A percentile compares a stretch with the other conserved stretches of the same genome.
These are phyloP conservation scores for Leptosphaerulina australis DNA, from an alignment of 2,329 filamentous ascomycete genomes.

Conservation along the genomic window DNA sequence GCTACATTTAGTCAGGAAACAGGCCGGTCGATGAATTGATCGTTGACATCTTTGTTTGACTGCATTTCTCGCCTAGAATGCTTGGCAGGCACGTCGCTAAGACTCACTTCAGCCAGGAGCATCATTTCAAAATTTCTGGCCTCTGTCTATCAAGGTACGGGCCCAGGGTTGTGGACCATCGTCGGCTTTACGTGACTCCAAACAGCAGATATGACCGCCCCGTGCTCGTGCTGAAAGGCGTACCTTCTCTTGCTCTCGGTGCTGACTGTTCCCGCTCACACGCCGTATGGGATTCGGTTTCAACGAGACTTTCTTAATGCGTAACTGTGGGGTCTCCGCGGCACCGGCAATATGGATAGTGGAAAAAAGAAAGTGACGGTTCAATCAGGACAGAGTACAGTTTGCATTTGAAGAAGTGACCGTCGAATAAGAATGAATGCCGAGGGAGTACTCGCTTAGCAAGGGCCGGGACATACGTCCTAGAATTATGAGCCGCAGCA, in stretches of 20 bases:
- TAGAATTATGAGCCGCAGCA: neutral
- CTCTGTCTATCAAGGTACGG: neutral
- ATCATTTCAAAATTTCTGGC: constrained; percentile 8
- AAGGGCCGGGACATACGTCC: neutral
- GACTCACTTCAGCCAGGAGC: neutral
- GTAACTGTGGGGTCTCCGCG: neutral
- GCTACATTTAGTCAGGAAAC: too few species aligned
- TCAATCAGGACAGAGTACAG: constrained; percentile 9
- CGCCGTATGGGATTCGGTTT: neutral
- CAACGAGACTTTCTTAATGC: constrained; percentile 1
- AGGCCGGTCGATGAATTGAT: too few species aligned
- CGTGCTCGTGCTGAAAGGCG: constrained; percentile 4
- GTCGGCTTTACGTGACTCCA: neutral
- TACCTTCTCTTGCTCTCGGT: neutral
- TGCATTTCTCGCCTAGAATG: neutral
- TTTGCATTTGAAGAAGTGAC: constrained; percentile 7
- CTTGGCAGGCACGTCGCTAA: constrained; percentile 15
- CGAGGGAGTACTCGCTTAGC: constrained; percentile 7
- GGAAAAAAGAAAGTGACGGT: constrained; percentile 7
- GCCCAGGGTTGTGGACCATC: neutral
- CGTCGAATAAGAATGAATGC: constrained; percentile 9
- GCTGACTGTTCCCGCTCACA: neutral
- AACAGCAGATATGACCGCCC: neutral
- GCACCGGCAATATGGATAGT: neutral
- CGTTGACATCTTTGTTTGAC: too few species aligned